Base-by-base conservation (phyloP, 441 rosid species). In the Croton laevigatus region DNA sequence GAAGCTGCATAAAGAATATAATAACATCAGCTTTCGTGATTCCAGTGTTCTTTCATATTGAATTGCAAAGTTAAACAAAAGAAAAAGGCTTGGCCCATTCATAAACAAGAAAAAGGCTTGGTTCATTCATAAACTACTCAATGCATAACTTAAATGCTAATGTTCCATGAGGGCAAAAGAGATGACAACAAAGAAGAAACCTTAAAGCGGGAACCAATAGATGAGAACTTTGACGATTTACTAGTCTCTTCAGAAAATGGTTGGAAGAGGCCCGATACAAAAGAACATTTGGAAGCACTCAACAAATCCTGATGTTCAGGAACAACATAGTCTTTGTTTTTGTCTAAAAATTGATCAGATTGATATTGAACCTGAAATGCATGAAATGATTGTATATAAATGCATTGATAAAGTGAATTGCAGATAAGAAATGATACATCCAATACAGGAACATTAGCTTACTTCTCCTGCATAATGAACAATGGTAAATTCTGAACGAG, bases 401-500 rank as follows among this genome's bases (percentile, higher is more conserved):
- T 66, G 78, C 55, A 36, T 16, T 36, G 32, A 46, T 22, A 49
- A 48, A 85, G 62, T 78, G 54, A 76, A 12, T 17, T 46, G 38
- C 16, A 53, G 65, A 55, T 36, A 64, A 66, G 60, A 68, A 73
- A 60, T 42, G 32, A 10, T 40, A 69, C 62, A 59, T 55, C 46
- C 38, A 57, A 49, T 22, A 37, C 40, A 36, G 63, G 44, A 74
- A 51, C 22, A 68, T 76, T 37, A 59, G 59, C 76, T 89, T 82
- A 82, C 98, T 89, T 90, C 91, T 83, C 98, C 98, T 76, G 98
- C 98, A 87, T 94, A 94, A 78, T 91, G 98, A 66, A 89, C 82
- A 65, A 94, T 80, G 27, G 85, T 86, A 82, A 94, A 91, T 77
- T 91, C 97, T 20, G 97, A 81, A 76, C 93, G 96, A 42, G 96